These are phyloP conservation scores for Pseudogymnoascus sp. DNA, from an alignment of 2,329 filamentous ascomycete genomes.

Conservation along the genomic window DNA sequence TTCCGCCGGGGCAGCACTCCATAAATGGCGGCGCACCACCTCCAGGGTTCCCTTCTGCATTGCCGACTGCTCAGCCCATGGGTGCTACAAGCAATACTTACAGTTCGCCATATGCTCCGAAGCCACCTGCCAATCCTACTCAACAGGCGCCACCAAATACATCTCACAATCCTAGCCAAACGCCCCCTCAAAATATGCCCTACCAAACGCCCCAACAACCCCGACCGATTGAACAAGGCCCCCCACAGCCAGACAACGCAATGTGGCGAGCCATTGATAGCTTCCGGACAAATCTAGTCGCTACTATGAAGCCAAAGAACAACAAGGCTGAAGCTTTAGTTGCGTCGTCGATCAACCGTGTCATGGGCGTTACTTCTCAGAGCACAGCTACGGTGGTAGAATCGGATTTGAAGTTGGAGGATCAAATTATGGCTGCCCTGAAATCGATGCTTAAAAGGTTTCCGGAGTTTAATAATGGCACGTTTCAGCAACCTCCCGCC, in stretches of 20 bases:
- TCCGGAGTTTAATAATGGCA: conserved; percentile 15
- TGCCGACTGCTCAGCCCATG: conserved; percentile 20
- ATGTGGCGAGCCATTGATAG: conserved; percentile 18
- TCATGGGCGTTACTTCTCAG: conserved; percentile 22
- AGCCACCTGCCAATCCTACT: conserved; percentile 18
- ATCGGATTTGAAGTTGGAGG: conserved; percentile 18
- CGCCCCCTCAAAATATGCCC: conserved; percentile 7
- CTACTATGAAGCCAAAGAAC: conserved; percentile 17
- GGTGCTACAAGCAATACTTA: conserved; percentile 20
- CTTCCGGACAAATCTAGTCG: conserved; percentile 23
- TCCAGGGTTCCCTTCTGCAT: conserved; percentile 15
- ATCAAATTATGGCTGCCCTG: conserved; percentile 24
- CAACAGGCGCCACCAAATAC: conserved; percentile 12
- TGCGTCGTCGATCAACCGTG: conserved; percentile 26
- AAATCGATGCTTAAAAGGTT: conserved; percentile 22
- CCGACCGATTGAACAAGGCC: conserved; percentile 12
- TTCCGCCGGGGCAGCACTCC: conserved; percentile 14
- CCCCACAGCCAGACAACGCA: conserved; percentile 5
- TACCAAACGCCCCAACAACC: conserved; percentile 12
- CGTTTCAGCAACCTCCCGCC: conserved; percentile 12
- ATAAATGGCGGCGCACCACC: conserved; percentile 14
- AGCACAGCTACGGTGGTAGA: conserved; percentile 16
- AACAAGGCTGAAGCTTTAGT: conserved; percentile 23
- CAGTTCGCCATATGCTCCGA: conserved; percentile 30
- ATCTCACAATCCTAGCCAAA: conserved; percentile 8